Evolutionary conservation across 176 grass and related monocot genomes (phyloP).

Genomic region (Phoenix dactylifera): DNA sequence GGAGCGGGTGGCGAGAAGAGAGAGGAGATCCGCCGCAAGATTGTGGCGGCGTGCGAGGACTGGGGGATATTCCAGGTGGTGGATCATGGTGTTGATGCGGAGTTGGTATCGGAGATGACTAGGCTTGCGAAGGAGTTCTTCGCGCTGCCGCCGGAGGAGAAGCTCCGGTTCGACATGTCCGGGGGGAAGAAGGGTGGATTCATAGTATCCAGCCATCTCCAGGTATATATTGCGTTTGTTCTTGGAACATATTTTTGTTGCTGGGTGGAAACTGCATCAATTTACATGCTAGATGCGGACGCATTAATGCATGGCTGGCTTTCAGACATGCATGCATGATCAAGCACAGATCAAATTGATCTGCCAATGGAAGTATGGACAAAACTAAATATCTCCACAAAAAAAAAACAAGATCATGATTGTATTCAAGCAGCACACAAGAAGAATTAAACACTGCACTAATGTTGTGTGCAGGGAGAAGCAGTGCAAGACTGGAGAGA

Average conservation of each 20-base stretch:
- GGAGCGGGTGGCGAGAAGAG: slow-evolving; percentile 11
- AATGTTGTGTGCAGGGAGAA: slow-evolving; percentile 39
- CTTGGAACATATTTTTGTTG: too few relatives aligned
- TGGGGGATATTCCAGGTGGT: slow-evolving; percentile 97
- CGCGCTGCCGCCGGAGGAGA: slow-evolving; percentile 67
- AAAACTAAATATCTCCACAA: too few relatives aligned
- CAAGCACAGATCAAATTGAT: too few relatives aligned
- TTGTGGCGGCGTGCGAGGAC: slow-evolving; percentile 61
- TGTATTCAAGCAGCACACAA: too few relatives aligned
- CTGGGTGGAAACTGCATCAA: too few relatives aligned
- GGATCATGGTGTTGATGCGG: slow-evolving; percentile 65
- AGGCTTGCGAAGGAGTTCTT: slow-evolving; percentile 59
- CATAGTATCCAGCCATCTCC: slow-evolving; percentile 94
- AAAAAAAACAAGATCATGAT: too few relatives aligned
- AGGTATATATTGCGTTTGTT: slow-evolving; percentile 22
- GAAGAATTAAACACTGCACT: too few relatives aligned
- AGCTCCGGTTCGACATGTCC: slow-evolving; percentile 80
- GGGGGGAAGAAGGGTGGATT: slow-evolving; percentile 94
- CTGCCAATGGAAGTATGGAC: too few relatives aligned
- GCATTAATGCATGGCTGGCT: too few relatives aligned
- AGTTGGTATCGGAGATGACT: slow-evolving; percentile 50
- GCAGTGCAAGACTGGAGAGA: slow-evolving; percentile 87
- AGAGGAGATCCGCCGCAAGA: slow-evolving; percentile 45
- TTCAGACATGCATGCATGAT: too few relatives aligned
- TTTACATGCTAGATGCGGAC: too few relatives aligned